Base-by-base conservation (phyloP, 805 yeast species). In the Pichia paraexigua region DNA sequence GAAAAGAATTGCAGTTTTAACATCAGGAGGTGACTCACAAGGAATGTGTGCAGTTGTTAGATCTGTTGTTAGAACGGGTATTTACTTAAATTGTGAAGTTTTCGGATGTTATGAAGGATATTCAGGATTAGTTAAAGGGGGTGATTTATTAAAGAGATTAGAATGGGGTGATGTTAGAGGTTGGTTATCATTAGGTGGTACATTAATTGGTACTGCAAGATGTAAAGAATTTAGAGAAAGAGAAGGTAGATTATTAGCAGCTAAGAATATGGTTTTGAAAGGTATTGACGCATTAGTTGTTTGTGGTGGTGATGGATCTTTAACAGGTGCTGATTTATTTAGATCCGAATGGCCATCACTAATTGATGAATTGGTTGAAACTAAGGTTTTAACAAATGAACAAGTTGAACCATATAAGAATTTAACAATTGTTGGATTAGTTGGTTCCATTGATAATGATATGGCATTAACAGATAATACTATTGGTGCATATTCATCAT, bases 1-100 rank as follows among this genome's bases (percentile, higher is more conserved):
- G 20, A 65, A 64, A 50, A 56, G 67, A 48, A 87, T 94, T 57
- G 99, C 95, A 5, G 94, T 94, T 47, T 90, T 94, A 92, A 94
- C 98, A 7, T 88, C 96, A 1, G 99, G 99, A 60, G 99, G 99
- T 70, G 99, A 94, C 66, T 87, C 98, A 49, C 99, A 95, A 30
- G 99, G 99, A 62, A 94, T 94, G 99, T 89, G 90, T 69, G 92
- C 97, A 5, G 87, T 84, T 27, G 99, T 94, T 9, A 78, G 99
- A 56, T 96, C 98, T 0, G 95, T 94, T 53, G 96, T 92, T 10
- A 79, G 99, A 61, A 81, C 97, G 2, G 96, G 96, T 56, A 88
- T 94, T 57, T 80, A 75, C 72, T 76, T 82, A 52, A 91, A 86
- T 18, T 94, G 98, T 72, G 95, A 90, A 56, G 92, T 90, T 30